A percentile compares a stretch with the other conserved stretches of the same genome.
These are phyloP conservation scores for Cochlearia excelsa DNA, from an alignment of 345 rosid genomes.

Conservation along the genomic window DNA sequence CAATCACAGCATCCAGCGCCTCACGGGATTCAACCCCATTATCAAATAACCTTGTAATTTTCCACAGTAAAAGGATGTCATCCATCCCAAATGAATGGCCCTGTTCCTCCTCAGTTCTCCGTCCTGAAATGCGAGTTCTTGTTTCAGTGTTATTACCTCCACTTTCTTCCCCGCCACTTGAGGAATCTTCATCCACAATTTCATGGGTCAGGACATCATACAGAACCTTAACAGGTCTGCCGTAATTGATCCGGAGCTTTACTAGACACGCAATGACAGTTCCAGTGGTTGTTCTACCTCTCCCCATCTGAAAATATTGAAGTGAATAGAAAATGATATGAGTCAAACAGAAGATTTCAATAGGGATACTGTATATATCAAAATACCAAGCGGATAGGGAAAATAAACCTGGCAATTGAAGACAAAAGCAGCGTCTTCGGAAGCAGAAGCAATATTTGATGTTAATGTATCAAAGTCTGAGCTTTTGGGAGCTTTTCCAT, in stretches of 20 bases:
- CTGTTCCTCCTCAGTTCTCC: conserved; percentile 45
- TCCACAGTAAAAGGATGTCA: conserved; percentile 78
- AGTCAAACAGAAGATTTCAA: neutral
- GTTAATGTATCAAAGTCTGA: conserved; percentile 85
- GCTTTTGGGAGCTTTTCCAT: conserved; percentile 97
- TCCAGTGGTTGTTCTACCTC: conserved; percentile 99
- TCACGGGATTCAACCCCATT: conserved; percentile 90
- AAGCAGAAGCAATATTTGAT: conserved; percentile 77
- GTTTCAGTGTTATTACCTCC: conserved; percentile 46
- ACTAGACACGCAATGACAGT: conserved; percentile 98
- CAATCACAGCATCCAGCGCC: conserved; percentile 87
- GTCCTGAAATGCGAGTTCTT: conserved; percentile 35
- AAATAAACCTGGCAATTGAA: conserved; percentile 91
- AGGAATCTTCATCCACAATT: conserved; percentile 70
- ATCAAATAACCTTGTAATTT: conserved; percentile 89
- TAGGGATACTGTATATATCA: neutral
- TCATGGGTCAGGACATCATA: conserved; percentile 54
- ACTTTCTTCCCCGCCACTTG: conserved; percentile 88
- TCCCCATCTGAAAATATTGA: conserved; percentile 75
- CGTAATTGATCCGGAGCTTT: conserved; percentile 78
- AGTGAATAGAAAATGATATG: conserved; percentile 5
- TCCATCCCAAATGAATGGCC: conserved; percentile 82
- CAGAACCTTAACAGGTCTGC: conserved; percentile 77
- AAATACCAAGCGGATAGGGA: conserved; percentile 20
- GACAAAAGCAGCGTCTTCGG: conserved; percentile 83